A percentile compares a stretch with the other conserved stretches of the same genome.
These are phyloP conservation scores for Achaetomium macrosporum DNA, from an alignment of 2,329 filamentous ascomycete genomes.

Conservation along the genomic window DNA sequence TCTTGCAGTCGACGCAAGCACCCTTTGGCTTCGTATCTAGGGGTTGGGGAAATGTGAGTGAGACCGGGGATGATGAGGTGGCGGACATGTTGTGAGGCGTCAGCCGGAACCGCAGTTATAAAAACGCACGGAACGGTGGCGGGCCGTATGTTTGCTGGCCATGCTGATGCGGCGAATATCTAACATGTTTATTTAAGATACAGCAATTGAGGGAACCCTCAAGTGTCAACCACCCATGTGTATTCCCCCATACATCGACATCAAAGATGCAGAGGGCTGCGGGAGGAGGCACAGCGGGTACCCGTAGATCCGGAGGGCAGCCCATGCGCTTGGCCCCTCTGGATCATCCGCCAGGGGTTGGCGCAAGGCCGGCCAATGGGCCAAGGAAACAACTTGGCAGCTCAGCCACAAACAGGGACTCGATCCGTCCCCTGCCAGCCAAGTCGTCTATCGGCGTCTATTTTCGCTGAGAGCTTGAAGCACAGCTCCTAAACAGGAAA, in stretches of 20 bases:
- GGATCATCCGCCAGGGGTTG: background rate
- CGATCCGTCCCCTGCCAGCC: background rate
- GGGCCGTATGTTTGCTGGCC: background rate
- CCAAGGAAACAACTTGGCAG: background rate
- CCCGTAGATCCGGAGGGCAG: background rate
- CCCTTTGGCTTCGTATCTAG: constrained; percentile 22
- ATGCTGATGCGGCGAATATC: background rate
- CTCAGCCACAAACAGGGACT: background rate
- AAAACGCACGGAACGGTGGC: constrained; percentile 6
- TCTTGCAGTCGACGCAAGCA: constrained; percentile 26
- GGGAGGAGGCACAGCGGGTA: constrained; percentile 3
- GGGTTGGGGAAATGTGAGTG: constrained; percentile 13
- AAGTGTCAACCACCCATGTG: background rate
- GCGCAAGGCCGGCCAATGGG: background rate
- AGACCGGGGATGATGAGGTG: constrained; percentile 18
- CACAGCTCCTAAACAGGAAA: background rate
- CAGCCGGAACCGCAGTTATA: constrained; percentile 4
- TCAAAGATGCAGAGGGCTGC: background rate
- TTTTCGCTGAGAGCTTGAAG: background rate
- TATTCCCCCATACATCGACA: too few species aligned
- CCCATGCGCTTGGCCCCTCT: background rate
- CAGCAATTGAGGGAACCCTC: constrained; percentile 15
- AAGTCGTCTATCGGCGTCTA: constrained; percentile 4
- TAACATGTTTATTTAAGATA: constrained; percentile 15
- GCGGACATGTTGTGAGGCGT: constrained; percentile 17